Conservation (phyloP, 2,329 filamentous ascomycete species). For the Fusarium sp. region DNA sequence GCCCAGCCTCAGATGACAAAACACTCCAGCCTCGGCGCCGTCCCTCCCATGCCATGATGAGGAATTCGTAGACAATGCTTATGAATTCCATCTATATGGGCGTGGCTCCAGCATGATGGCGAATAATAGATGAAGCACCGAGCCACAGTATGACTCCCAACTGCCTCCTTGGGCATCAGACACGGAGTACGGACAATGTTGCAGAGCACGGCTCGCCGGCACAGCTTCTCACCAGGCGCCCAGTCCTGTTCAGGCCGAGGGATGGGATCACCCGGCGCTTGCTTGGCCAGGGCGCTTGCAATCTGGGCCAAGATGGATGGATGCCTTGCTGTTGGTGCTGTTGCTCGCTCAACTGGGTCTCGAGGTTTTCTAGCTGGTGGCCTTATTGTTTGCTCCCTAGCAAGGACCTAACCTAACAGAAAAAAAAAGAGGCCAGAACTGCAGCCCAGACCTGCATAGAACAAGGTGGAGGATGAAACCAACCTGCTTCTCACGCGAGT, state of each 20-base stretch:
- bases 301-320: slow-evolving; percentile 2
- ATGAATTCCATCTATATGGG: slow-evolving; percentile 7
- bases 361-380: not conserved
- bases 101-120: slow-evolving; percentile 1
- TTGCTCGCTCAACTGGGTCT: not conserved
- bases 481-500: slow-evolving; percentile 18
- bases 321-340: not conserved
- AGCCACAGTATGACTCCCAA: slow-evolving; percentile 4
- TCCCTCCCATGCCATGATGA: slow-evolving; percentile 13
- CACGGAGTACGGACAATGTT: slow-evolving; percentile 7
- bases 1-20: slow-evolving; percentile 11
- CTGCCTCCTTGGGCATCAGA: not conserved
- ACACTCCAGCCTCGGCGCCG: slow-evolving; percentile 10
- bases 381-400: slow-evolving; percentile 1
- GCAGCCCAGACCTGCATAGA: slow-evolving; percentile 8
- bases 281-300: slow-evolving; percentile 16
- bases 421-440: not conserved
- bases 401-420: not conserved
- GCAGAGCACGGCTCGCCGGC: slow-evolving; percentile 29
- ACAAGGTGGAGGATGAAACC: slow-evolving; percentile 23
- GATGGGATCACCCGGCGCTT: slow-evolving; percentile 28
- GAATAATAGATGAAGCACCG: not conserved
- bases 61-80: slow-evolving; percentile 29
- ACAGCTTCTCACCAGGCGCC: slow-evolving; percentile 21
- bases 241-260: slow-evolving; percentile 13